Evolutionary conservation across 164 flowering plant species (phyloP).

Genomic region (Tetrastigma voinierianum): DNA sequence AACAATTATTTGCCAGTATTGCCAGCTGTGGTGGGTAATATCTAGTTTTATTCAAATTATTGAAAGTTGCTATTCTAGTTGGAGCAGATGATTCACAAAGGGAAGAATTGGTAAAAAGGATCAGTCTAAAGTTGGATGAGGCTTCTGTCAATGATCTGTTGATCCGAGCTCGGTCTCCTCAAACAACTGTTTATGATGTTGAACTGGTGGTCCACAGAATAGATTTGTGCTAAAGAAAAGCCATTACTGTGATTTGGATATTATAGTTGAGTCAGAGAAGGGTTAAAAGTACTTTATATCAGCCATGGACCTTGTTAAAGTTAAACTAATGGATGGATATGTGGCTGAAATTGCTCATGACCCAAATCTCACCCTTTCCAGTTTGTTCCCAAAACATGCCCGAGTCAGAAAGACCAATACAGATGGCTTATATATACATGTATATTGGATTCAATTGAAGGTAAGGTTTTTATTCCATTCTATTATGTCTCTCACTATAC

Average conservation of each 20-base stretch:
- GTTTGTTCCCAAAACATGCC: no score
- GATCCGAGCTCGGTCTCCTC: conserved; percentile 59
- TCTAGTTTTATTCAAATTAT: conserved; percentile 71
- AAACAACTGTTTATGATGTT: conserved; percentile 57
- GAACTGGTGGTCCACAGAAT: conserved; percentile 49
- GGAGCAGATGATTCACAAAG: conserved; percentile 56
- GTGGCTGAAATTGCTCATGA: conserved; percentile 69
- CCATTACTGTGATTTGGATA: conserved; percentile 15
- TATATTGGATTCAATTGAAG: conserved; percentile 82
- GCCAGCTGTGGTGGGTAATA: no score
- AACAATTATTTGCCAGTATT: conserved; percentile 63
- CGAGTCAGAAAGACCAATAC: conserved; percentile 65
- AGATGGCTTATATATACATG: conserved; percentile 79
- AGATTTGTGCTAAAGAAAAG: conserved; percentile 37
- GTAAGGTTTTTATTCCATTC: conserved; percentile 28
- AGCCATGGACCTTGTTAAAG: conserved; percentile 49
- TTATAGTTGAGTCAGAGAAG: conserved; percentile 32
- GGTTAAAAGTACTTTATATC: conserved; percentile 35
- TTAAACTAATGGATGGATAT: conserved; percentile 67
- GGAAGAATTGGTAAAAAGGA: conserved; percentile 57
- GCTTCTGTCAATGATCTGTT: conserved; percentile 72
- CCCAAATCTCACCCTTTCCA: conserved; percentile 48
- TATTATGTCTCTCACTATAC: no score
- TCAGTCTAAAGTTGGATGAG: conserved; percentile 64
- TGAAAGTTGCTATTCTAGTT: conserved; percentile 67